phyloP scores from a whole-genome alignment of 768 basidiomycete genomes.

The Leccinum obscurum region DNA sequence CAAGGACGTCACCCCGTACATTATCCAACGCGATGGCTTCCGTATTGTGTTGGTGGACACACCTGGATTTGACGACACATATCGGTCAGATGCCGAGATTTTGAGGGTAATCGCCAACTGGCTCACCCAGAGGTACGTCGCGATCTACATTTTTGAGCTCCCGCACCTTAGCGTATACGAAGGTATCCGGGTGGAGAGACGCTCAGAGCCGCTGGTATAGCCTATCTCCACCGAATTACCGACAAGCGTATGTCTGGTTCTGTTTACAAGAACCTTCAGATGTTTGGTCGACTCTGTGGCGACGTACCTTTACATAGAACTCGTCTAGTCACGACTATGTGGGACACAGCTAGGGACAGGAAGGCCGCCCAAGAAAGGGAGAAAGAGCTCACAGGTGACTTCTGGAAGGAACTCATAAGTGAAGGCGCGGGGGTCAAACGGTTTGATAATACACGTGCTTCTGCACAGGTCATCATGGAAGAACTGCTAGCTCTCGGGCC shows the following conservation, averaged over 20 bases:
- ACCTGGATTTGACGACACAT: slow-evolving; percentile 22
- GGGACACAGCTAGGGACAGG: slow-evolving; percentile 28
- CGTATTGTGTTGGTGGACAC: slow-evolving; percentile 24
- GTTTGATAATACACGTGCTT: neutral
- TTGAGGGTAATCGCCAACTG: slow-evolving; percentile 16
- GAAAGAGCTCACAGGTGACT: slow-evolving; percentile 23
- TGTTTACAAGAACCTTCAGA: slow-evolving; percentile 28
- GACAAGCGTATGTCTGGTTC: slow-evolving; percentile 37
- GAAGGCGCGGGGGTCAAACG: neutral
- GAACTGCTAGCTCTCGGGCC: neutral
- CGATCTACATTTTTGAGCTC: neutral
- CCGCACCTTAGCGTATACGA: neutral
- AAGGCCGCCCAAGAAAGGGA: slow-evolving; percentile 13
- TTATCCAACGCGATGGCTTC: neutral
- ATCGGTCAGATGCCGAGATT: slow-evolving; percentile 14
- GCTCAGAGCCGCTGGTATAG: slow-evolving; percentile 30
- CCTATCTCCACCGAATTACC: slow-evolving; percentile 37
- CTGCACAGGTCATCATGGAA: slow-evolving; percentile 1
- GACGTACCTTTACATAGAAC: slow-evolving; percentile 28
- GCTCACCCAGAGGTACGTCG: slow-evolving; percentile 19
- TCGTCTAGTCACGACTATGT: slow-evolving; percentile 40
- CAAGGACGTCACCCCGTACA: slow-evolving; percentile 10
- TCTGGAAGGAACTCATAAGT: slow-evolving; percentile 18
- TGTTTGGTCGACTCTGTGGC: slow-evolving; percentile 40
- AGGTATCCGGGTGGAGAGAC: slow-evolving; percentile 7